These are phyloP conservation scores for Termitomyces titanicus DNA, from an alignment of 768 basidiomycete species.

Conservation along the genomic window DNA sequence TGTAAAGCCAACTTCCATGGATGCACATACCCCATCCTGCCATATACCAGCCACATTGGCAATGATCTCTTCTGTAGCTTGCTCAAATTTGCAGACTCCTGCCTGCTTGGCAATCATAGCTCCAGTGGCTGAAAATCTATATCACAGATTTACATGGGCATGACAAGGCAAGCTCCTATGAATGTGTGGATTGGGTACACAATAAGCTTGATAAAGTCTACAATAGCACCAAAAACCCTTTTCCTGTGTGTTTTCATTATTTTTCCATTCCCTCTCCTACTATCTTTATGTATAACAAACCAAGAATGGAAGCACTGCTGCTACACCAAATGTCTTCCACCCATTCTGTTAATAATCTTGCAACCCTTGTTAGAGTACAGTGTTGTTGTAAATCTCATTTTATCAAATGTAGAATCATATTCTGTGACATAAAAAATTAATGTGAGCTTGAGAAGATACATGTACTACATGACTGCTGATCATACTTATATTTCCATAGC, in stretches of 20 bases:
- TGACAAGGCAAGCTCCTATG: constrained; percentile 95
- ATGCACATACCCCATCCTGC: constrained; percentile 97
- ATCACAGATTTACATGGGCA: constrained; percentile 89
- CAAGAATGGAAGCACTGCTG: no score
- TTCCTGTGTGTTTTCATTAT: constrained; percentile 47
- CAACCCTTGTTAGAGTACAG: no score
- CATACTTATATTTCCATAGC: no score
- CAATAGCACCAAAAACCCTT: constrained; percentile 79
- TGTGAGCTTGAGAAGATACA: no score
- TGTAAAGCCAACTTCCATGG: constrained; percentile 60
- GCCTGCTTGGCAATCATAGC: constrained; percentile 80
- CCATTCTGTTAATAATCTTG: no score
- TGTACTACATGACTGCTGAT: no score
- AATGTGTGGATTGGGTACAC: constrained; percentile 78
- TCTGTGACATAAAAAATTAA: no score
- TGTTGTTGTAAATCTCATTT: no score
- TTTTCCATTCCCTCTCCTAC: no score
- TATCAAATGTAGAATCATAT: no score
- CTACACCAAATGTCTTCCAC: no score
- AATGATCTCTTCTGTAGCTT: constrained; percentile 91
- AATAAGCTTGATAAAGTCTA: constrained; percentile 72
- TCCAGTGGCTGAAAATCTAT: constrained; percentile 96
- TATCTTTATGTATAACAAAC: no score
- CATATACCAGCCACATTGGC: constrained; percentile 92
- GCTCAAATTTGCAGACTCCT: constrained; percentile 75